These are phyloP conservation scores for Chenopodium album DNA, from an alignment of 148 eudicot species.

Conservation along the genomic window DNA sequence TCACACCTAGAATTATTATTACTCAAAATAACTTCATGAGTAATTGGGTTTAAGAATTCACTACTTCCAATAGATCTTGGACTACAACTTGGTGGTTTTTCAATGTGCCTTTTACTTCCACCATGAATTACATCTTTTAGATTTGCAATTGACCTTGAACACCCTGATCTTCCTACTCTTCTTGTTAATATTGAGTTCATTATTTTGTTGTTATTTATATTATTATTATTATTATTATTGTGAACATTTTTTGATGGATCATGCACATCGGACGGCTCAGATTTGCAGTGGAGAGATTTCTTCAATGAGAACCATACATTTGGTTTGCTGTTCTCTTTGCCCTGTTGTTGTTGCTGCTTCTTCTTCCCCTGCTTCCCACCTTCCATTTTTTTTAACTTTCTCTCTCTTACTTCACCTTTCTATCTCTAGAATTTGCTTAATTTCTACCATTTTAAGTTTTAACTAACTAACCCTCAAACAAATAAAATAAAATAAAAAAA, in stretches of 20 bases:
- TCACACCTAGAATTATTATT: conserved; percentile 61
- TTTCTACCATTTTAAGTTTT: neutral
- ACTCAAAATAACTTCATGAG: conserved; percentile 87
- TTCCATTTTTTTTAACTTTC: conserved; percentile 7
- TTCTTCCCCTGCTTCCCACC: conserved; percentile 18
- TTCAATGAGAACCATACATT: conserved; percentile 87
- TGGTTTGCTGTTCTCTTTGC: conserved; percentile 53
- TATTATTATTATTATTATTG: neutral
- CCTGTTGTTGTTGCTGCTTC: conserved; percentile 2
- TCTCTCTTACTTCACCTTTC: neutral
- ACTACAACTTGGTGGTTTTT: conserved; percentile 74
- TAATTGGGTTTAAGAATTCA: conserved; percentile 88
- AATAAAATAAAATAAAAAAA: neutral
- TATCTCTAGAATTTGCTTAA: neutral
- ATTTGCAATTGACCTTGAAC: conserved; percentile 94
- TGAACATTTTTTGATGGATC: conserved; percentile 43
- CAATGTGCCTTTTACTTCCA: conserved; percentile 85
- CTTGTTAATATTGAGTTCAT: conserved; percentile 57
- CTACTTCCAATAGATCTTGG: conserved; percentile 96
- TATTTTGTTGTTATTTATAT: conserved; percentile 28
- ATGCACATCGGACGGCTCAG: conserved; percentile 82
- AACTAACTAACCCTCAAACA: neutral
- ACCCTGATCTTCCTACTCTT: conserved; percentile 73
- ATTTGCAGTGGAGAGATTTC: conserved; percentile 83
- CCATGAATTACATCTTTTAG: conserved; percentile 94